phyloP scores from a whole-genome alignment of 108 stramenopile genomes.

The Cyclotella sp. region DNA sequence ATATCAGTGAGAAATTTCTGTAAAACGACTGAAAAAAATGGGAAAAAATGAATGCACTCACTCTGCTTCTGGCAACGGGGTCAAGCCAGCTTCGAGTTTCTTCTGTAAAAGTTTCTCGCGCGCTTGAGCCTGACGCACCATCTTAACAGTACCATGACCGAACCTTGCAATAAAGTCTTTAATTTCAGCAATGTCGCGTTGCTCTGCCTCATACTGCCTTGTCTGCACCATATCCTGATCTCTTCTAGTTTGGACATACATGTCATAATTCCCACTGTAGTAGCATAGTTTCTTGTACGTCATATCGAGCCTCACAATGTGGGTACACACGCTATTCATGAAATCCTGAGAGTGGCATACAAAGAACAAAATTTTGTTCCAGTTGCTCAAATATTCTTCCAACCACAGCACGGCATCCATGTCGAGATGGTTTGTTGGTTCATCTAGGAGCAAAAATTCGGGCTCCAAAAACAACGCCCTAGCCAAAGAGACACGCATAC shows the following conservation, averaged over 20 bases:
- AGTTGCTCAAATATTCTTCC: constrained; percentile 94
- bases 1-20: neutral
- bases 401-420: constrained; percentile 99
- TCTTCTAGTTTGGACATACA: constrained; percentile 79
- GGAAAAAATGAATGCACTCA: constrained; percentile 21
- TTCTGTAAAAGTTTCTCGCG: constrained; percentile 92
- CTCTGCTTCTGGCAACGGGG: constrained; percentile 79
- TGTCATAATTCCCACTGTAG: constrained; percentile 98
- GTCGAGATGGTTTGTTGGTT: constrained; percentile 88
- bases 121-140: constrained; percentile 93
- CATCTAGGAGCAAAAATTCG: constrained; percentile 87
- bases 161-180: constrained; percentile 96
- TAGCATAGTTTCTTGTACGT: constrained; percentile 93
- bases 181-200: constrained; percentile 95
- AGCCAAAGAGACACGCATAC: constrained; percentile 97
- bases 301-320: constrained; percentile 94
- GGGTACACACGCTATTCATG: constrained; percentile 97
- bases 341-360: constrained; percentile 99
- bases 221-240: constrained; percentile 97
- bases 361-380: constrained; percentile 94
- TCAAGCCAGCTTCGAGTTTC: constrained; percentile 91
- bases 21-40: neutral
- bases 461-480: constrained; percentile 97
- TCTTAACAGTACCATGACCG: constrained; percentile 95
- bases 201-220: constrained; percentile 96